Conservation (phyloP, 2,329 filamentous ascomycete genomes). For the Cryphonectria naterciae region DNA sequence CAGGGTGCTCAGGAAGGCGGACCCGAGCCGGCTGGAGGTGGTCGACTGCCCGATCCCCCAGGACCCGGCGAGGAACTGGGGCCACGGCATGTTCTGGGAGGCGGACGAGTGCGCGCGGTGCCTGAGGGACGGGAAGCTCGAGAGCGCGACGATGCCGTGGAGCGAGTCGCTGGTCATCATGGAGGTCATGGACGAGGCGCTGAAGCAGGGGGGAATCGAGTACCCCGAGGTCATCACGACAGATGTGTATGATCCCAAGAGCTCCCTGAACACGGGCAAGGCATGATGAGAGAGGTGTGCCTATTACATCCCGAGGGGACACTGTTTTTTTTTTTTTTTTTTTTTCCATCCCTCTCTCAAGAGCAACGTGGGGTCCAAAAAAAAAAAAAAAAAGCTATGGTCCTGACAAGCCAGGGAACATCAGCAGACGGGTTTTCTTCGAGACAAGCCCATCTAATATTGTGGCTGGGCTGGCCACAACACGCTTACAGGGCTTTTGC, state of each 20-base stretch:
- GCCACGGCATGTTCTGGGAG: slow-evolving; percentile 78
- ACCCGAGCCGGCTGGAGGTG: slow-evolving; percentile 51
- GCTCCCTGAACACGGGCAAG: slow-evolving; percentile 63
- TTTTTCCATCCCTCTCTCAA: too few species aligned
- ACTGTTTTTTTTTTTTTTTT: too few species aligned
- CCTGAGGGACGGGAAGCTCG: slow-evolving; percentile 74
- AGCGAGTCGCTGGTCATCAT: slow-evolving; percentile 84
- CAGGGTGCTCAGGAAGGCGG: slow-evolving; percentile 61
- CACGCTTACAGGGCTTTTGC: slow-evolving; percentile 2
- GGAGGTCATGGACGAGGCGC: slow-evolving; percentile 66
- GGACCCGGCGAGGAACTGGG: slow-evolving; percentile 56
- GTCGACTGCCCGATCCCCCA: slow-evolving; percentile 58
- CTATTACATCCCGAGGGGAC: too few species aligned
- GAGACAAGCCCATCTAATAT: slow-evolving; percentile 20
- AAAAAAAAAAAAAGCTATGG: not conserved
- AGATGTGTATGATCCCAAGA: slow-evolving; percentile 62
- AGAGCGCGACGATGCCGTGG: slow-evolving; percentile 72
- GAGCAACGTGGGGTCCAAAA: too few species aligned
- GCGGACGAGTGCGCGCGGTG: slow-evolving; percentile 47
- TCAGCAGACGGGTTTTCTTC: slow-evolving; percentile 17
- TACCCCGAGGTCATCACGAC: slow-evolving; percentile 62
- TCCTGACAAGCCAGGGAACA: not conserved
- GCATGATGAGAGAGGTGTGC: slow-evolving; percentile 12
- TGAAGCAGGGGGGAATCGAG: slow-evolving; percentile 56
- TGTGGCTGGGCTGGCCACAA: slow-evolving; percentile 6